Conservation (phyloP, 495 filamentous ascomycete species). For the Alectoria sarmentosa region DNA sequence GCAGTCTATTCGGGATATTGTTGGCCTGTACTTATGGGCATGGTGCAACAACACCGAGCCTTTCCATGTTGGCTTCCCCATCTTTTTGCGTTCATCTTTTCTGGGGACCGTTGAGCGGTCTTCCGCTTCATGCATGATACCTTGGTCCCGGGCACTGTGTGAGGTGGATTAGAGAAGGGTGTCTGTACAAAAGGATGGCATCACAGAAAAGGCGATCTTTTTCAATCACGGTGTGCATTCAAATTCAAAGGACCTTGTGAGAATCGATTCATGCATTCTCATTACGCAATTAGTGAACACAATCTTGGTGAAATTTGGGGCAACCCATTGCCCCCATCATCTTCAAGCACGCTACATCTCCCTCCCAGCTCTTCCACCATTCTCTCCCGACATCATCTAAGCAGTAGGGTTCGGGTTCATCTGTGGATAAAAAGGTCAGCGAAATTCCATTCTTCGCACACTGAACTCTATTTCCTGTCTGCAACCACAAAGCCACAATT, state of each 20-base stretch:
- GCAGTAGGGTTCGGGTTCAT: constrained; percentile 24
- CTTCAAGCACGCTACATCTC: neutral
- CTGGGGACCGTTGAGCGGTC: neutral
- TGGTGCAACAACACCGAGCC: neutral
- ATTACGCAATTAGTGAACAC: neutral
- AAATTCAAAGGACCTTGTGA: neutral
- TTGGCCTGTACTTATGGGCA: neutral
- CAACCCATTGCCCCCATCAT: neutral
- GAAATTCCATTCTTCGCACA: neutral
- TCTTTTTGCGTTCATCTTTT: neutral
- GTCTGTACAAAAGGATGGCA: neutral
- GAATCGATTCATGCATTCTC: neutral
- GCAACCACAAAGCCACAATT: neutral
- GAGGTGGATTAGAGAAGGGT: neutral
- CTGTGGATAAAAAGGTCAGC: constrained; percentile 11
- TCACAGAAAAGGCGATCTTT: neutral
- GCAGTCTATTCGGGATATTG: neutral
- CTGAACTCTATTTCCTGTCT: neutral
- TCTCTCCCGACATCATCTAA: neutral
- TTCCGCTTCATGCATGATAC: neutral
- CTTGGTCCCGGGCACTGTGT: neutral
- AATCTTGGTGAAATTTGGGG: neutral
- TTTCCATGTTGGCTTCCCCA: neutral
- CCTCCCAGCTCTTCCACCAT: neutral
- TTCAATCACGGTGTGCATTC: neutral